A percentile compares a stretch with the other conserved stretches of the same genome.
These are phyloP conservation scores for Flueggea neowawraea DNA, from an alignment of 441 rosid genomes.

Conservation along the genomic window DNA sequence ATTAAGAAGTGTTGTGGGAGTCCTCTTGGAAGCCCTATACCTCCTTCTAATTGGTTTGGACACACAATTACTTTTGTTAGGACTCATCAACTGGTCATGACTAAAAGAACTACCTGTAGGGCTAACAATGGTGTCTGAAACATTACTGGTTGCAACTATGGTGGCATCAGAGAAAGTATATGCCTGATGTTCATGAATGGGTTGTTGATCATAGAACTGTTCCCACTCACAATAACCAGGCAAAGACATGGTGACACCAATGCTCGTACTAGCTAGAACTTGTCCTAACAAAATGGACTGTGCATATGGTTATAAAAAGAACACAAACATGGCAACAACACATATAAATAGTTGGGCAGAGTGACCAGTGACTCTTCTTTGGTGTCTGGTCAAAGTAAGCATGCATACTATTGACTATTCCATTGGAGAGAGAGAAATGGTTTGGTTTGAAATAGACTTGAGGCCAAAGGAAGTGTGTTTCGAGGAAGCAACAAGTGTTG, in stretches of 20 bases:
- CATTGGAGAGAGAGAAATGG: not conserved
- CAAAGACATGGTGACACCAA: not conserved
- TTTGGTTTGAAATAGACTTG: not conserved
- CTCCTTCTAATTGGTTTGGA: constrained; percentile 39
- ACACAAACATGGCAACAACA: not conserved
- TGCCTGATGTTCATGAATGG: not conserved
- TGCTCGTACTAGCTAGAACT: not conserved
- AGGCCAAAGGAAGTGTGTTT: constrained; percentile 17
- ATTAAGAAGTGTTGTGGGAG: constrained; percentile 56
- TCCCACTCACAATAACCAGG: constrained; percentile 19
- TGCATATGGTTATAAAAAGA: constrained; percentile 1
- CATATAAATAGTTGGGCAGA: constrained; percentile 4
- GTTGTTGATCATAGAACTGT: constrained; percentile 22
- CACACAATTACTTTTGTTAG: constrained; percentile 3
- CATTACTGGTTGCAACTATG: not conserved
- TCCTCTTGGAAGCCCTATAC: constrained; percentile 52
- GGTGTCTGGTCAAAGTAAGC: constrained; percentile 29
- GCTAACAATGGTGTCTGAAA: constrained; percentile 7
- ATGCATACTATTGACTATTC: constrained; percentile 23
- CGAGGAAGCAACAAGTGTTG: constrained; percentile 29
- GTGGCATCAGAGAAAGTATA: constrained; percentile 18
- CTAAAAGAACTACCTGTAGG: not conserved
- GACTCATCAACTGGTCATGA: not conserved
- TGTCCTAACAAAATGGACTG: not conserved
- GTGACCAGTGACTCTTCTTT: not conserved